Base-by-base conservation (phyloP, 352 stramenopile genomes). In the Phytopythium vexans region DNA sequence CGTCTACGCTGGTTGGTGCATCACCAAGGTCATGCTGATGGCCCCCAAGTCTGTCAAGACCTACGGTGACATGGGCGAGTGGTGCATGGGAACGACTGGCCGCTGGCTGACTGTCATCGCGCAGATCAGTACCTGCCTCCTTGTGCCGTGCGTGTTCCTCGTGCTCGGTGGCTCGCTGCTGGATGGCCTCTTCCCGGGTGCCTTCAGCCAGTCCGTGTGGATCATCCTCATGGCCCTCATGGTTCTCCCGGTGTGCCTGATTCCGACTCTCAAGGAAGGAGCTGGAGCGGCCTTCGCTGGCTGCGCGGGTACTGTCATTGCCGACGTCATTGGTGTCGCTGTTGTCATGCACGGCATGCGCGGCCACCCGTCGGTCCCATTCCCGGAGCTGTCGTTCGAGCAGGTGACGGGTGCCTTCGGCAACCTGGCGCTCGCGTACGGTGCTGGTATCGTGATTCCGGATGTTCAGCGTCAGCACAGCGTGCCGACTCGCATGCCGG, bases 21-120 rank as follows among this genome's bases (percentile, higher is more conserved):
- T 71, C 45, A 78, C 60, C 38, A 75, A 72, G 32, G 63, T 82
- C 36, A 64, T 83, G 57, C 62, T 86, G 7, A 41, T 69, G 33
- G 72, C 74, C 8, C 72, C 74, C 9, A 54, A 54, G 21, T 62
- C 54, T 7, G 71, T 86, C 44, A 70, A 70, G 49, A 83, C 72
- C n/a, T 83, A 70, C 54, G 67, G 66, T 16, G 74, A 86, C 50
- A 52, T 86, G 9, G 74, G 72, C n/a, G 66, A 86, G 34, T 86
- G 74, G 69, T 56, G 48, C 32, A 70, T 81, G 58, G 72, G 74
- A 15, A 67, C 63, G 31, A 32, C 53, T 3, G 72, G 74, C 9
- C 65, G 74, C 10, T 86, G 69, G 31, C 54, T 77, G 8, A 59
- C 58, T 0, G 51, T 78, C 27, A 31, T 76, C 16, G 56, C 64